Base-by-base conservation (phyloP, 1,139 yeast genomes). In the Pneumocystis murina region DNA sequence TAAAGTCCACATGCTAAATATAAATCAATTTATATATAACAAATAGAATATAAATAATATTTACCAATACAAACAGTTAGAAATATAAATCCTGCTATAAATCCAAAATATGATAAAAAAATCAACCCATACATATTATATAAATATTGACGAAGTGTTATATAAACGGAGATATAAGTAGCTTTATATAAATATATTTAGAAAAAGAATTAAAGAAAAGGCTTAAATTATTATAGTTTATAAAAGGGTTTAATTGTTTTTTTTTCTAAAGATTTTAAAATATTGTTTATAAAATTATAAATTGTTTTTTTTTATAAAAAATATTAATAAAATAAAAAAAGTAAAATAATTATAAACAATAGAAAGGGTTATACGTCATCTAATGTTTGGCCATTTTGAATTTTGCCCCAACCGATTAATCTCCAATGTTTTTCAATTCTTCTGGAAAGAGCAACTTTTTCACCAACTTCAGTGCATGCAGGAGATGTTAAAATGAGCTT, bases 391-490 rank as follows among this genome's bases (percentile, higher is more conserved):
- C 98, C 98, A 78, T 89, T 90, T 79, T 89, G 88, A 75, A 94
- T 92, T 64, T 97, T 89, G 70, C 98, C 99, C 99, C 99, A 94
- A 72, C 99, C 99, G 79, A 94, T 94, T 76, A 94, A 83, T 82
- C 99, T 94, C 96, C 97, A 94, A 78, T 94, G 99, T 83, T 91
- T 92, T 75, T 92, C 99, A 72, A 94, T 94, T 84, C 98, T 91
- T 82, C 99, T 87, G 60, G 97, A 90, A 73, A 94, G 81, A 62
- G 99, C 99, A 77, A 94, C 91, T 86, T 94, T 91, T 80, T 94
- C 98, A 71, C 94, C 88, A 66, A 92, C 82, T 79, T 91, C 97
- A 60, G 99, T 92, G 84, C 99, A 94, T 61, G 98, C 98, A 65
- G 99, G 98, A 61, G 96, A 86, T 61, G 97, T 91, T 74, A 94